These are phyloP conservation scores for Batkoa obscura DNA, from an alignment of 371 early-diverging fungal genomes.

Conservation along the genomic window DNA sequence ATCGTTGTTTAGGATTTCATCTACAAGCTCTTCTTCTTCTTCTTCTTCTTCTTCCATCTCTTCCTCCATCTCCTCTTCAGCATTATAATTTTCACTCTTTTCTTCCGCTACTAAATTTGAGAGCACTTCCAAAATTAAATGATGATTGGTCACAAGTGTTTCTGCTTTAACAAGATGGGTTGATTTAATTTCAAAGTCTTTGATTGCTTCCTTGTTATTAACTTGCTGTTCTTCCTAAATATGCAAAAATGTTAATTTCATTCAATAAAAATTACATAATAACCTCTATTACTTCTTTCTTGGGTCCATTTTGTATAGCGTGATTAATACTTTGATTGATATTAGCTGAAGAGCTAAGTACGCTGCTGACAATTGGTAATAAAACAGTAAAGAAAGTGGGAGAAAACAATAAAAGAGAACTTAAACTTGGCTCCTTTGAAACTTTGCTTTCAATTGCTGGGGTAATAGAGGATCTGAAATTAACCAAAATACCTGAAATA, in stretches of 20 bases:
- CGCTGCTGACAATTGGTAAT: not conserved
- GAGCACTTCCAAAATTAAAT: not conserved
- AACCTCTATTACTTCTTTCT: not conserved
- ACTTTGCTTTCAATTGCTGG: not conserved
- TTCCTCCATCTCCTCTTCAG: not conserved
- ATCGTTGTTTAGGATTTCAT: not conserved
- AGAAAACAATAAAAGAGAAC: not conserved
- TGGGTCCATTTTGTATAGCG: not conserved
- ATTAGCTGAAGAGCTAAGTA: not conserved
- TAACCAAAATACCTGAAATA: not conserved
- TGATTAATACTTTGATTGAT: not conserved
- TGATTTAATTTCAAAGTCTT: not conserved
- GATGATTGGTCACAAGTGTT: not conserved
- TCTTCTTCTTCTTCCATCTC: slow-evolving; percentile 1
- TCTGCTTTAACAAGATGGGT: slow-evolving; percentile 12
- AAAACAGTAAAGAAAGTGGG: not conserved
- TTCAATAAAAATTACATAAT: not conserved
- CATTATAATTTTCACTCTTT: not conserved
- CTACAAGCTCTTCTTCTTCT: not conserved
- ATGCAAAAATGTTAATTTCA: not conserved
- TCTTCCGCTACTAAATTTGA: slow-evolving; percentile 1
- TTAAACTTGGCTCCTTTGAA: not conserved
- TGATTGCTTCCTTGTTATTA: not conserved
- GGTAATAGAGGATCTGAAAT: not conserved
- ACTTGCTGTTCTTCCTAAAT: not conserved